These are phyloP conservation scores for Pueraria montana DNA, from an alignment of 306 rosid species.

Conservation along the genomic window DNA sequence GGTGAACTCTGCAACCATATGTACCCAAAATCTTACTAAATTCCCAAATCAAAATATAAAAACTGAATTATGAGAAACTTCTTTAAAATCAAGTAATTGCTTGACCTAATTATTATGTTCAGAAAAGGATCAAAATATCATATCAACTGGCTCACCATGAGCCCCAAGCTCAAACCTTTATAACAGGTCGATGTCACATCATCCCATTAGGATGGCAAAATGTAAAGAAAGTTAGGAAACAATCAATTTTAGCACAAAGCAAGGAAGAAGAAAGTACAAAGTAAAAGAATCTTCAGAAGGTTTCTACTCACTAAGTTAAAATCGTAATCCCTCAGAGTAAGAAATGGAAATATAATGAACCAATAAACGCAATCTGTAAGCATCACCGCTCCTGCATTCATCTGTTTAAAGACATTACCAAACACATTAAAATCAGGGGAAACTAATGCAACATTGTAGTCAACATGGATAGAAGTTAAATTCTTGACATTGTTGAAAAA, in stretches of 20 bases:
- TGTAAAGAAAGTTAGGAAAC: slow-evolving; percentile 34
- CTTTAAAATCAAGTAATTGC: not conserved
- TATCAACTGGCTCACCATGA: not conserved
- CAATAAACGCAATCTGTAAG: slow-evolving; percentile 75
- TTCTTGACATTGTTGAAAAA: slow-evolving; percentile 24
- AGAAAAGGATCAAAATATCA: not conserved
- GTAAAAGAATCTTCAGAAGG: slow-evolving; percentile 20
- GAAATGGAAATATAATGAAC: slow-evolving; percentile 74
- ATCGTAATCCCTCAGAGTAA: slow-evolving; percentile 66
- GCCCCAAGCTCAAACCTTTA: slow-evolving; percentile 22
- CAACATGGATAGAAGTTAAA: slow-evolving; percentile 25
- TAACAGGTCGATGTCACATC: not conserved
- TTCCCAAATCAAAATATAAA: not conserved
- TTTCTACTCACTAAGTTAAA: slow-evolving; percentile 64
- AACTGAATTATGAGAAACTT: not conserved
- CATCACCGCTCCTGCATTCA: slow-evolving; percentile 79
- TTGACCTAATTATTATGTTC: not conserved
- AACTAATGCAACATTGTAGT: slow-evolving; percentile 23
- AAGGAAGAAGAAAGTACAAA: slow-evolving; percentile 20
- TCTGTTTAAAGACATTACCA: slow-evolving; percentile 54
- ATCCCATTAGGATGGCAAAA: slow-evolving; percentile 26
- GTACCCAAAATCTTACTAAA: not conserved
- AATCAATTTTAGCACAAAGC: slow-evolving; percentile 19
- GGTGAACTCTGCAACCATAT: slow-evolving; percentile 21
- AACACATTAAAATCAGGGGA: slow-evolving; percentile 40